Evolutionary conservation across 768 basidiomycete species (phyloP).

Genomic region (Boletus rubescentipes): DNA sequence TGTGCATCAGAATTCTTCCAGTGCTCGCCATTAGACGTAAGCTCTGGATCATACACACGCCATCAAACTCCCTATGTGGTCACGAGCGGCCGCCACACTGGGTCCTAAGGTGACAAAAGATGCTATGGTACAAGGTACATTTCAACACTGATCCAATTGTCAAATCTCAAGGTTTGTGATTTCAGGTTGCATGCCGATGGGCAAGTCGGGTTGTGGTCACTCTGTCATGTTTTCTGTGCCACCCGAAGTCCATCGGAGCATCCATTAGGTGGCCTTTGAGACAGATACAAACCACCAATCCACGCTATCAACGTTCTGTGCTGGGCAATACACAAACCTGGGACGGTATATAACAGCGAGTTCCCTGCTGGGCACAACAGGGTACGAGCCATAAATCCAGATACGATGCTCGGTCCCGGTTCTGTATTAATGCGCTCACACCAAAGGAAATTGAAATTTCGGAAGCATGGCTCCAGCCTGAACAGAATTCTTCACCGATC

Average conservation of each 20-base stretch:
- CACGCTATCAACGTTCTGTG: slow-evolving; percentile 33
- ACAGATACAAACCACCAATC: not conserved
- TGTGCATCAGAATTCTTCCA: no score
- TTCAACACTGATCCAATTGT: not conserved
- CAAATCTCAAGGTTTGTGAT: not conserved
- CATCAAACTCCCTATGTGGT: no score
- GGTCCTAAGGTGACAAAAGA: no score
- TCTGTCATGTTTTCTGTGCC: slow-evolving; percentile 47
- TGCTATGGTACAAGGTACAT: slow-evolving; percentile 32
- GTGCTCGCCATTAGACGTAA: no score
- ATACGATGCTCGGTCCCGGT: no score
- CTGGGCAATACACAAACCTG: slow-evolving; percentile 49
- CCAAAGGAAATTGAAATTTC: no score
- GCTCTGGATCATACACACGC: no score
- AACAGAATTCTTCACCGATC: no score
- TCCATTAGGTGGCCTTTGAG: slow-evolving; percentile 27
- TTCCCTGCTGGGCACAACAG: no score
- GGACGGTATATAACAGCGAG: no score
- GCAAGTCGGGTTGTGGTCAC: slow-evolving; percentile 44
- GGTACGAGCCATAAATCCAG: slow-evolving; percentile 8
- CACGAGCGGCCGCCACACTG: no score
- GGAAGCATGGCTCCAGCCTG: slow-evolving; percentile 12
- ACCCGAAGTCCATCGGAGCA: slow-evolving; percentile 35
- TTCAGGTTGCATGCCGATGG: slow-evolving; percentile 52
- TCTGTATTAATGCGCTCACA: no score